Conservation (phyloP, 768 basidiomycete species). For the Sporobolomyces roseus region DNA sequence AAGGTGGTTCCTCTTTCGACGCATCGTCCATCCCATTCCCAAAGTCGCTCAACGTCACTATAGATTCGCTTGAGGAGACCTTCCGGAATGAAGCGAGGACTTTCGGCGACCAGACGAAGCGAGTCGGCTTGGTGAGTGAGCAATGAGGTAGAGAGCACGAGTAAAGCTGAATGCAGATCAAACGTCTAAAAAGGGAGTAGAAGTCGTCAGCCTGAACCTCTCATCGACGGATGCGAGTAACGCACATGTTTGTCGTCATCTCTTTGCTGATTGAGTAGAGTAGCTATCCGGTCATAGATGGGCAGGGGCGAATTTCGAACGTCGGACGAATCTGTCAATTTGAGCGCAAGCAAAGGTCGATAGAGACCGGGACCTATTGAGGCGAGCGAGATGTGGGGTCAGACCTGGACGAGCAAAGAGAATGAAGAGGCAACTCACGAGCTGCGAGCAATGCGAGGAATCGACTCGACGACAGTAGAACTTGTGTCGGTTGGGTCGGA, state of each 20-base stretch:
- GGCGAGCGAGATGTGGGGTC: no score
- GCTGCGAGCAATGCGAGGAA: conserved; percentile 14
- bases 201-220: not conserved
- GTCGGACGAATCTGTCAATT: conserved; percentile 25
- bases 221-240: no score
- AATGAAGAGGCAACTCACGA: conserved; percentile 10
- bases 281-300: conserved; percentile 29
- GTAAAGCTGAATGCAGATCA: conserved; percentile 16
- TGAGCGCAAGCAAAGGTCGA: conserved; percentile 17
- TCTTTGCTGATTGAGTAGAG: conserved; percentile 8
- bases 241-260: no score
- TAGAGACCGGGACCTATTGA: conserved; percentile 22
- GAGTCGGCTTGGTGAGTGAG: conserved; percentile 26
- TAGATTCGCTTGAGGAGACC: conserved; percentile 23
- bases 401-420: not conserved
- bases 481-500: conserved; percentile 12
- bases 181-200: not conserved
- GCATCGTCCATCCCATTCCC: conserved; percentile 37
- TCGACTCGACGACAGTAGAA: conserved; percentile 9
- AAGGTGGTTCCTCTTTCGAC: not conserved
- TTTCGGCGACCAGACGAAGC: conserved; percentile 3
- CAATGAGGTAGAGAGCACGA: conserved; percentile 19
- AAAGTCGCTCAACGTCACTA: conserved; percentile 20
- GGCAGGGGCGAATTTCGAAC: conserved; percentile 10
- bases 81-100: conserved; percentile 26